Conservation (phyloP, 495 filamentous ascomycete species). For the Pyrenula aspistea region DNA sequence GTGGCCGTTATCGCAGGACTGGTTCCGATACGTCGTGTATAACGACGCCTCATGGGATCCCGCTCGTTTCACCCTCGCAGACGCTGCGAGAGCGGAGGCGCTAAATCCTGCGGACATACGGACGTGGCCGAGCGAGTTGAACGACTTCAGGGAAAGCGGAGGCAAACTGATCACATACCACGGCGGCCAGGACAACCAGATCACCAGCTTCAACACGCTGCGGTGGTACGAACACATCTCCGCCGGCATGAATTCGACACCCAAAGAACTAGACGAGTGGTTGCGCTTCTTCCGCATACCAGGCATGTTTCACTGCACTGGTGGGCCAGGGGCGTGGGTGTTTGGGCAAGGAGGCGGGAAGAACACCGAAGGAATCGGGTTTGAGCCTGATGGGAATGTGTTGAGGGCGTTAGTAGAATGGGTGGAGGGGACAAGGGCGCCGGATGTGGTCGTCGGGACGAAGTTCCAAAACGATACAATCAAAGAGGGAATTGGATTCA, state of each 20-base stretch:
- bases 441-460: not conserved
- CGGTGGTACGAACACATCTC: slow-evolving; percentile 9
- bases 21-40: slow-evolving; percentile 45
- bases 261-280: slow-evolving; percentile 8
- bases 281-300: slow-evolving; percentile 17
- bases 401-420: not conserved
- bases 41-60: slow-evolving; percentile 36
- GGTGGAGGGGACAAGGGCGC: not conserved
- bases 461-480: not conserved
- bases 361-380: not conserved
- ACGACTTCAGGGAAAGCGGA: slow-evolving; percentile 16
- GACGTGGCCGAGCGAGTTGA: slow-evolving; percentile 31
- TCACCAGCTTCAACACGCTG: slow-evolving; percentile 8
- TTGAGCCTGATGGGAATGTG: not conserved
- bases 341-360: not conserved
- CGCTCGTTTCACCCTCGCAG: slow-evolving; percentile 21
- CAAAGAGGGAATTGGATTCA: not conserved
- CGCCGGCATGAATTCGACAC: slow-evolving; percentile 1
- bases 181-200: slow-evolving; percentile 14
- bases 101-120: slow-evolving; percentile 37
- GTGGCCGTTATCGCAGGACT: slow-evolving; percentile 28
- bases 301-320: slow-evolving; percentile 20
- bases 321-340: slow-evolving; percentile 9
- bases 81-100: slow-evolving; percentile 21
- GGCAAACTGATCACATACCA: slow-evolving; percentile 34